Evolutionary conservation across 83 land plant genomes (phyloP), one percentile per base, ranked within the genome.

Genomic region (Larix sibirica): DNA sequence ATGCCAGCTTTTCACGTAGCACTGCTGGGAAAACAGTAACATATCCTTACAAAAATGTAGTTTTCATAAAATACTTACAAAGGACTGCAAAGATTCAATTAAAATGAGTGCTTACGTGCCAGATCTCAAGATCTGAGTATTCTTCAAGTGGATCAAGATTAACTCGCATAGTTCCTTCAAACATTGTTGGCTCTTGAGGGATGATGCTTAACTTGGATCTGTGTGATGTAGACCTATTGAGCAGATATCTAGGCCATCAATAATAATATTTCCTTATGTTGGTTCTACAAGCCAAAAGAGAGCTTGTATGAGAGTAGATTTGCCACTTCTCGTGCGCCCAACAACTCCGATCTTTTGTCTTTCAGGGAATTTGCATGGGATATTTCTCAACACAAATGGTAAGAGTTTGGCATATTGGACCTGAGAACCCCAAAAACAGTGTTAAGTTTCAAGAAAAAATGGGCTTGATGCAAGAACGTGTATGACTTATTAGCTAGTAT

Each of bases 131-230:
- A 84, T 97, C 98, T 2, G 93, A 63, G 76, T 95, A 85, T 83
- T 95, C 86, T 36, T 79, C 80, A 36, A 95, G 83, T 23, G 99
- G 99, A 62, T 97, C 98, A 44, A 97, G 92, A 83, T 97, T 97
- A 64, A 85, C 82, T 81, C 96, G 86, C 75, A 94, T 85, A 4
- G 99, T 97, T 61, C 99, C 99, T 79, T 95, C 96, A 81, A 96
- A 96, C 90, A 96, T 70, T 56, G 97, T 88, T 64, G 99, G 99
- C 58, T 96, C 99, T 75, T 96, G 99, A 3, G 99, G 97, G 7
- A 96, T 96, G 90, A 96, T 95, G 89, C 99, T 90, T 26, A 96
- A 89, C 61, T 89, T 89, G 36, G 91, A 85, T 75, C 99, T 87
- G 81, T 70, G 85, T 96, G 98, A 76, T 96, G 99, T 75, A 96